These are phyloP conservation scores for Pseudogymnoascus sp. DNA, from an alignment of 2,329 filamentous ascomycete species.

Conservation along the genomic window DNA sequence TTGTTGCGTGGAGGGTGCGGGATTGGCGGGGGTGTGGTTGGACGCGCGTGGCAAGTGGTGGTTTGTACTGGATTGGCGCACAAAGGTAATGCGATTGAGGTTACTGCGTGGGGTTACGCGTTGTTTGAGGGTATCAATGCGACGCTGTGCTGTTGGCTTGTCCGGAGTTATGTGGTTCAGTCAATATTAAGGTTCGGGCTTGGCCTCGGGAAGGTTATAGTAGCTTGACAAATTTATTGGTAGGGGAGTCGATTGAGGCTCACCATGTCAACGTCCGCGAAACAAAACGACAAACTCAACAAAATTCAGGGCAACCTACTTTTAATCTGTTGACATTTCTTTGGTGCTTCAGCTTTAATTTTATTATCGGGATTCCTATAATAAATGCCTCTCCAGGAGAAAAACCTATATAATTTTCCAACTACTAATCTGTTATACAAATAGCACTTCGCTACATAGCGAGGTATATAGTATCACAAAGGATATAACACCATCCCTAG, in stretches of 20 bases:
- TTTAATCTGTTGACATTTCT: background rate
- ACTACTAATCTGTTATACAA: background rate
- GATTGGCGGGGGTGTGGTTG: background rate
- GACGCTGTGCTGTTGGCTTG: background rate
- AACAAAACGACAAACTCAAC: background rate
- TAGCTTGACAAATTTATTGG: background rate
- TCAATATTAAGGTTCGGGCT: conserved; percentile 4
- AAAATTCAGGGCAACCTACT: background rate
- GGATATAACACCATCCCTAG: background rate
- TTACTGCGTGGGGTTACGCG: background rate
- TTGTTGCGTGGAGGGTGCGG: conserved; percentile 34
- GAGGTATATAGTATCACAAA: background rate
- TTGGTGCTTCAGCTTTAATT: background rate
- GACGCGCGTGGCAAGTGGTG: background rate
- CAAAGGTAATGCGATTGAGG: background rate
- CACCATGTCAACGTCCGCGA: background rate
- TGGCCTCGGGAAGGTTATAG: background rate
- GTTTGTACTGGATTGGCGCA: background rate
- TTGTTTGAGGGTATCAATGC: background rate
- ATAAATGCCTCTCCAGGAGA: background rate
- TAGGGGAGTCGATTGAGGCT: background rate
- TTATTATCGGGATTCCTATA: background rate
- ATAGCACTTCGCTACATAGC: background rate
- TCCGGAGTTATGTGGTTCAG: conserved; percentile 1
- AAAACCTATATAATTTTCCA: background rate